These are phyloP conservation scores for Eragrostis tef DNA, from an alignment of 202 grass and related monocot species.

Conservation along the genomic window DNA sequence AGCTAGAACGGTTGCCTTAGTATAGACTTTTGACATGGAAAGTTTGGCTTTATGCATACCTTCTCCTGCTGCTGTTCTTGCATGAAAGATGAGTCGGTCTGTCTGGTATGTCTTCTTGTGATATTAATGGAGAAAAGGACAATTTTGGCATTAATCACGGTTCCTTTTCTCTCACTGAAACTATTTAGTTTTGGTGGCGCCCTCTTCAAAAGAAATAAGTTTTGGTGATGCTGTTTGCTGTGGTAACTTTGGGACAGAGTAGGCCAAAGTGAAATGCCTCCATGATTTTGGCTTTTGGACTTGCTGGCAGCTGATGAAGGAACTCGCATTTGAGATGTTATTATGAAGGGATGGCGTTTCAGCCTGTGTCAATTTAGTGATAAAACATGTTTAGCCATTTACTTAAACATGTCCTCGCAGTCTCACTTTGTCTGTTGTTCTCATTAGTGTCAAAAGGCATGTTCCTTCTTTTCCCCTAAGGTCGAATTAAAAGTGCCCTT, in stretches of 20 bases:
- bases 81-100: background rate
- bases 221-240: background rate
- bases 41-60: constrained; percentile 10
- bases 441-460: background rate
- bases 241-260: background rate
- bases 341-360: background rate
- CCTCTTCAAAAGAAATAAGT: background rate
- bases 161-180: background rate
- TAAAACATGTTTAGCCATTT: background rate
- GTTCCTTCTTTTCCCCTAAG: background rate
- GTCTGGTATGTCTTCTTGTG: background rate
- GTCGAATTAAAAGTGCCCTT: background rate
- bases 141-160: background rate
- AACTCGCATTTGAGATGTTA: background rate
- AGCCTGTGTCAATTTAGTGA: background rate
- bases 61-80: background rate
- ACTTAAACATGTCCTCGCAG: background rate
- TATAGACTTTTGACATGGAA: background rate
- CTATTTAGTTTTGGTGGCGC: background rate
- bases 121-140: background rate
- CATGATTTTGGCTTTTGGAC: background rate
- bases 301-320: background rate
- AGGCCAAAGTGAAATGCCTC: background rate
- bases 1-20: constrained; percentile 10
- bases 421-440: background rate